phyloP scores from a whole-genome alignment of 306 rosid species.

The Hylodesmum podocarpum region DNA sequence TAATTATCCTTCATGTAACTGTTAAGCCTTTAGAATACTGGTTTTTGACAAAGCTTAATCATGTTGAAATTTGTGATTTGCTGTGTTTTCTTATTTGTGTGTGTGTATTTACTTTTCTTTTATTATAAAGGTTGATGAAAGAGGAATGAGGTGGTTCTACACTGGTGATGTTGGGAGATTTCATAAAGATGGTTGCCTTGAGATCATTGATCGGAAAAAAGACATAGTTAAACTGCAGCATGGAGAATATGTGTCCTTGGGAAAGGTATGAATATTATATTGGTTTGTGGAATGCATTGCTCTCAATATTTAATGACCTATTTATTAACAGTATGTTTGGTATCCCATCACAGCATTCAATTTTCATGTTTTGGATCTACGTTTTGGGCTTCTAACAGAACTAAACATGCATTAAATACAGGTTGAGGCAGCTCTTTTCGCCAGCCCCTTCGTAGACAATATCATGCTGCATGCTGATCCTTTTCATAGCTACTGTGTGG shows the following conservation, averaged over 20 bases:
- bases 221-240: constrained; percentile 97
- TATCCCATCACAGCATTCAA: no score
- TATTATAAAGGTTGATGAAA: constrained; percentile 73
- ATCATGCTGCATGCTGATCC: constrained; percentile 94
- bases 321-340: no score
- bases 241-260: constrained; percentile 96
- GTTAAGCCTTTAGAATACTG: not conserved
- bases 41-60: not conserved
- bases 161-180: constrained; percentile 89
- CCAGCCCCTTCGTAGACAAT: constrained; percentile 72
- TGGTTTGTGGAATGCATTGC: constrained; percentile 21
- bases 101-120: not conserved
- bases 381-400: no score
- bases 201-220: constrained; percentile 93
- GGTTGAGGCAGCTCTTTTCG: constrained; percentile 89
- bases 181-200: constrained; percentile 92
- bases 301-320: constrained; percentile 30
- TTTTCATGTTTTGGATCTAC: no score
- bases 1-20: not conserved
- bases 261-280: constrained; percentile 61
- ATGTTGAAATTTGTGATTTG: constrained; percentile 16
- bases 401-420: no score
- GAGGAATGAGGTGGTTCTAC: constrained; percentile 91
- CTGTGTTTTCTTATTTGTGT: not conserved
- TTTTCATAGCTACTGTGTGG: constrained; percentile 81